Evolutionary conservation across 1,284 basidiomycete species (phyloP).

Genomic region (Trichosporon inkin): DNA sequence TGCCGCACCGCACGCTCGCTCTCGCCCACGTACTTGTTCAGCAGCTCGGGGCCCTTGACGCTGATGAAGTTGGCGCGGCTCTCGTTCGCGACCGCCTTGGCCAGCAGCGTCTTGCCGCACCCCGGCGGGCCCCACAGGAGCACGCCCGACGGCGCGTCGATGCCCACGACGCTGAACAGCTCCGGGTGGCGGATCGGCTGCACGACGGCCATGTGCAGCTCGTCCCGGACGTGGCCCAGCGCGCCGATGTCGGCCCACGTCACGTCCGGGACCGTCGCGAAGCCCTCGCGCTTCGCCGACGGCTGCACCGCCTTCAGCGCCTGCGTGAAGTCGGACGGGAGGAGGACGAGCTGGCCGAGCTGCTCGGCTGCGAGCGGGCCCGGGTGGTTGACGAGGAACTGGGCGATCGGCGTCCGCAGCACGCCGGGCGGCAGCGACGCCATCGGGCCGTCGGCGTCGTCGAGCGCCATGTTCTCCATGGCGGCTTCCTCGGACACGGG

Average conservation of each 20-base stretch:
- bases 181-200: slow-evolving; percentile 89
- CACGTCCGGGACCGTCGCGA: slow-evolving; percentile 92
- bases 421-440: slow-evolving; percentile 48
- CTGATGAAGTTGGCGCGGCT: slow-evolving; percentile 92
- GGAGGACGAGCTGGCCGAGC: slow-evolving; percentile 74
- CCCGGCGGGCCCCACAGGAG: slow-evolving; percentile 98
- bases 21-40: slow-evolving; percentile 97
- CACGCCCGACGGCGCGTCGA: slow-evolving; percentile 82
- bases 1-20: slow-evolving; percentile 92
- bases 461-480: slow-evolving; percentile 31
- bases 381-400: slow-evolving; percentile 83
- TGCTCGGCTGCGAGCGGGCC: slow-evolving; percentile 67
- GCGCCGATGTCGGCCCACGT: slow-evolving; percentile 96
- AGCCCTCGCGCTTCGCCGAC: slow-evolving; percentile 94
- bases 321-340: slow-evolving; percentile 67
- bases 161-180: slow-evolving; percentile 79
- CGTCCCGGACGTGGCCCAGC: slow-evolving; percentile 74
- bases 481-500: slow-evolving; percentile 22
- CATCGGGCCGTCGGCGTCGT: slow-evolving; percentile 34
- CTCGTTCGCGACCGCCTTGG: slow-evolving; percentile 96
- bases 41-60: slow-evolving; percentile 91
- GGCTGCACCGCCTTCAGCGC: slow-evolving; percentile 87
- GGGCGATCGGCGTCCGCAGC: slow-evolving; percentile 68
- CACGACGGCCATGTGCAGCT: slow-evolving; percentile 95
- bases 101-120: slow-evolving; percentile 91